phyloP scores from a whole-genome alignment of 176 grass and related monocot species.

The barley (Hordeum vulgare) region DNA sequence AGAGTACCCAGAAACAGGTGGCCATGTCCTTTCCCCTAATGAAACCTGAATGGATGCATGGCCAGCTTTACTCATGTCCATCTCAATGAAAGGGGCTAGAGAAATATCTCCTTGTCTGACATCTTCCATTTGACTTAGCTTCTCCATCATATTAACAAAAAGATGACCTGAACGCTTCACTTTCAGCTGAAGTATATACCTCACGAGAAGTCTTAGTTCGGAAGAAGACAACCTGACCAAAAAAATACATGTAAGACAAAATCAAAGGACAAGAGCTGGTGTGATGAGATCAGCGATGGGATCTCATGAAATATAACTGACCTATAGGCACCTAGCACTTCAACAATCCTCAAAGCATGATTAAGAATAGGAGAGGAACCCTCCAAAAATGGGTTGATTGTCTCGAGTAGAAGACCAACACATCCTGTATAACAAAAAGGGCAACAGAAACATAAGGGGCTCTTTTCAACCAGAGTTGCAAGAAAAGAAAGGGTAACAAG shows the following conservation, averaged over 20 bases:
- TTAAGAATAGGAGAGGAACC: constrained; percentile 87
- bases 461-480: neutral
- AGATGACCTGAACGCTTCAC: constrained; percentile 77
- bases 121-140: constrained; percentile 90
- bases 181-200: constrained; percentile 92
- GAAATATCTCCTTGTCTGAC: constrained; percentile 68
- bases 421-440: constrained; percentile 57
- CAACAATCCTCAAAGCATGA: constrained; percentile 89
- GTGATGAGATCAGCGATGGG: neutral
- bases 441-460: constrained; percentile 27
- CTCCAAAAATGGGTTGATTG: constrained; percentile 86
- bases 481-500: constrained; percentile 25
- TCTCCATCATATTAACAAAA: constrained; percentile 96
- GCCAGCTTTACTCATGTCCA: constrained; percentile 96
- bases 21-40: constrained; percentile 99
- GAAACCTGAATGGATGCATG: constrained; percentile 98
- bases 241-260: constrained; percentile 21
- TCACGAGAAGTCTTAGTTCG: constrained; percentile 78
- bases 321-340: constrained; percentile 96
- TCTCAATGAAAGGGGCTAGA: constrained; percentile 91
- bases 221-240: constrained; percentile 77
- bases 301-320: constrained; percentile 34
- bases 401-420: constrained; percentile 93
- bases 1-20: constrained; percentile 95
- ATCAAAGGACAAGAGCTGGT: constrained; percentile 1